Conservation (phyloP, 2,329 filamentous ascomycete genomes). For the Arthrobotrys megalospora region DNA sequence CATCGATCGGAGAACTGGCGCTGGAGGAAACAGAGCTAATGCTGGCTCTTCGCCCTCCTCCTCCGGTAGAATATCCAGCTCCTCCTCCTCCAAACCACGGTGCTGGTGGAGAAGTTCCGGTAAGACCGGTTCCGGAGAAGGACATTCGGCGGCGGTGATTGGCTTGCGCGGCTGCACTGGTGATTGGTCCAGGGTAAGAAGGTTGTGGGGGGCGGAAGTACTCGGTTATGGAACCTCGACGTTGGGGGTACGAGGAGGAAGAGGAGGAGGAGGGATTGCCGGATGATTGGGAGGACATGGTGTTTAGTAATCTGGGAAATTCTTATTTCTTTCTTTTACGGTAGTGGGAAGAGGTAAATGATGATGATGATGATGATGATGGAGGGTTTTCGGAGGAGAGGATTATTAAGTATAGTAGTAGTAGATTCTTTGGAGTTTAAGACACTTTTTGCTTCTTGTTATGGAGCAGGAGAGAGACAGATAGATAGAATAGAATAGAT, state of each 20-base stretch:
- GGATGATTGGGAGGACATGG: conserved; percentile 53
- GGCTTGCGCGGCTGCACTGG: conserved; percentile 71
- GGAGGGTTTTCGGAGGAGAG: conserved; percentile 1
- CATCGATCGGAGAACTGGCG: conserved; percentile 67
- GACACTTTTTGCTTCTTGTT: background rate
- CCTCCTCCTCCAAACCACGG: conserved; percentile 25
- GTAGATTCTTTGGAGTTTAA: background rate
- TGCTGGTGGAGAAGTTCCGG: conserved; percentile 76
- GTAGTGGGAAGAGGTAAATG: background rate
- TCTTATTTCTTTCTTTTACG: background rate
- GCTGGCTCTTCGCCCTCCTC: conserved; percentile 62
- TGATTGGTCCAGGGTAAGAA: conserved; percentile 69
- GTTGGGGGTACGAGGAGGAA: conserved; percentile 45
- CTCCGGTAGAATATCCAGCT: conserved; percentile 3
- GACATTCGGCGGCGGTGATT: conserved; percentile 79
- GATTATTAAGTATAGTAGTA: background rate
- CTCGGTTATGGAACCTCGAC: conserved; percentile 62
- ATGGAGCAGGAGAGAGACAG: background rate
- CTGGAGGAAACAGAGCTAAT: conserved; percentile 67
- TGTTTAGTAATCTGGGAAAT: background rate
- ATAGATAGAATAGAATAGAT: no score
- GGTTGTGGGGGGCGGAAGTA: conserved; percentile 62
- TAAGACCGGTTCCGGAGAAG: conserved; percentile 79
- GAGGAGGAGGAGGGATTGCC: conserved; percentile 31
- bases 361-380: background rate